phyloP scores from a whole-genome alignment of 2,329 filamentous ascomycete species.

The Bipolaris sorokiniana region DNA sequence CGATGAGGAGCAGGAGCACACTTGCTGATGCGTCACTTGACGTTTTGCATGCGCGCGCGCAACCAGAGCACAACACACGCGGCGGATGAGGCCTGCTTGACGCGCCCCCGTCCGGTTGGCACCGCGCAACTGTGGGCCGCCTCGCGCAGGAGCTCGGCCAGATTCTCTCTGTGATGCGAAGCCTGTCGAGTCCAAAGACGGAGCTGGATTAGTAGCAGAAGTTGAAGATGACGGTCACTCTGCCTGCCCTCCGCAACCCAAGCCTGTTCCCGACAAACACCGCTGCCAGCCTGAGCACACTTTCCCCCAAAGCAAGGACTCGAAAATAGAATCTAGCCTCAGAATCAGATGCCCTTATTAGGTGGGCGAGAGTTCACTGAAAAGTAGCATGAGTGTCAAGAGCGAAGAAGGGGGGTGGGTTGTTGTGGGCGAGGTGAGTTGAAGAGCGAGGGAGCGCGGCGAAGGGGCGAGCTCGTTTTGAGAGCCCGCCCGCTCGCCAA shows the following conservation, averaged over 20 bases:
- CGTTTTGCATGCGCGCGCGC: conserved; percentile 35
- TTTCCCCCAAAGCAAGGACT: conserved; percentile 42
- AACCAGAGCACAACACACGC: conserved; percentile 42
- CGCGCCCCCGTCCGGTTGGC: conserved; percentile 23
- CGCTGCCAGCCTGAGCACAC: conserved; percentile 42
- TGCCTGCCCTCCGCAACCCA: conserved; percentile 35
- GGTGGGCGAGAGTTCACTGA: conserved; percentile 46
- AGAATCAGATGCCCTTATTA: conserved; percentile 50
- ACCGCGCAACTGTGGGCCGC: conserved; percentile 15
- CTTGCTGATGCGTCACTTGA: conserved; percentile 46
- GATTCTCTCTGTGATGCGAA: conserved; percentile 29
- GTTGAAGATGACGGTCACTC: conserved; percentile 41
- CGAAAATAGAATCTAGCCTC: conserved; percentile 42
- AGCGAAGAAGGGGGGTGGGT: conserved; percentile 37
- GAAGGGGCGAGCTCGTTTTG: conserved; percentile 32
- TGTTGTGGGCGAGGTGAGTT: conserved; percentile 31
- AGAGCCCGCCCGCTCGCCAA: conserved; percentile 29
- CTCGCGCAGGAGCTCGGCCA: conserved; percentile 31
- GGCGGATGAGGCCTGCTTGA: conserved; percentile 29
- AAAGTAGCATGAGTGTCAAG: conserved; percentile 43
- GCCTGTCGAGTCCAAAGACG: conserved; percentile 31
- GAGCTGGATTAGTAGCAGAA: conserved; percentile 46
- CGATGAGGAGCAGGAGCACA: conserved; percentile 38
- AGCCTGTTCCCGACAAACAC: conserved; percentile 37
- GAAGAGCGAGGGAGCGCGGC: conserved; percentile 32